Base-by-base conservation (phyloP, 768 basidiomycete genomes). In the Russula lepida region DNA sequence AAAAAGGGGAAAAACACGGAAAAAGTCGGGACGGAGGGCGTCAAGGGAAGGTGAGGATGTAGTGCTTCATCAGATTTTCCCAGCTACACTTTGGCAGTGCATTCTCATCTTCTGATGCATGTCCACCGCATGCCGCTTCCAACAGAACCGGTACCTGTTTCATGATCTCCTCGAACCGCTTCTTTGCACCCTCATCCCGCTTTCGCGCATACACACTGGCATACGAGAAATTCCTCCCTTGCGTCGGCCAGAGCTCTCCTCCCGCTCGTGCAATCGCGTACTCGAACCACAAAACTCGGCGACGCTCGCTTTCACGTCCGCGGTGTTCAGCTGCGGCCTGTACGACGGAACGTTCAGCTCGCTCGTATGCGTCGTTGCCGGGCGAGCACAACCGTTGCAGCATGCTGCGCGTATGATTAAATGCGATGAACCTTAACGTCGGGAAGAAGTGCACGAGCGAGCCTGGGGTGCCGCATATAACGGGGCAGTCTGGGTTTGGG, bases 391-490 rank as follows among this genome's bases (percentile, higher is more conserved):
- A 60, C 4, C 69, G 66, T 41, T 69, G 58, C 32, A 84, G 66
- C 39, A 76, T 59, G 21, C 66, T 58, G 35, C 59, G 66, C 23
- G 78, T 79, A 51, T 76, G 60, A 54, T 80, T 73, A 71, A 74
- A 84, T 13, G 77, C 81, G 69, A 85, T 80, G 52, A 67, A 71
- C 35, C 72, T 68, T 21, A 89, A 75, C 30, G 66, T 75, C 8
- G 74, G 53, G 71, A 78, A 89, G 73, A 82, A 86, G 72, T 89
- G 86, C 11, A 86, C 79, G 65, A 91, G 72, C 3, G 88, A 89
- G 11, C 88, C 88, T n/a, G 89, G 86, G 6, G 88, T 90, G 68
- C 89, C 88, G 64, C 88, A 90, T 33, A 89, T 81, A 58, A 88
- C 80, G 23, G 86, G 81, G 69, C 88, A 91, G 68, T 89, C 82